Base-by-base conservation (phyloP, 2,329 filamentous ascomycete species). In the Cladosporium colombiae region DNA sequence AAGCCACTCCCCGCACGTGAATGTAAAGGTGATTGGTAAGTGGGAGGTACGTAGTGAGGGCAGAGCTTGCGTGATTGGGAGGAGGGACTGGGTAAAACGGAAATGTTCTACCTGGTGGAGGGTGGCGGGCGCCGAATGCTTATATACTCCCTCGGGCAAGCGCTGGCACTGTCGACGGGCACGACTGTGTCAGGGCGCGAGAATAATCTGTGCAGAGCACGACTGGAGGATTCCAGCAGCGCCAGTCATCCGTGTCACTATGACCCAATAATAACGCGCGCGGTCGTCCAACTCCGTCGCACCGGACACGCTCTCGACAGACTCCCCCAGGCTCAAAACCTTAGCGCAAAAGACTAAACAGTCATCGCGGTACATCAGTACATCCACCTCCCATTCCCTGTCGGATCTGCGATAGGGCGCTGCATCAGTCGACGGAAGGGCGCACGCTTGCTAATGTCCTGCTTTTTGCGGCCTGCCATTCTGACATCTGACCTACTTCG, bases 1-100 rank as follows among this genome's bases (percentile, higher is more conserved):
- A 55, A 63, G 61, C 61, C 56, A 27, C 61, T 55, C 61, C 61
- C 61, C 61, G 61, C 61, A 62, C 60, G 60, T 62, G 44, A 27
- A 37, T 40, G 23, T 40, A 50, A 44, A 23, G 21, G 27, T 49
- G 33, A 62, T 62, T 52, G 59, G 59, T 52, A 53, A 52, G 31
- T 25, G 46, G 29, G n/a, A 52, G 33, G 55, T 57, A 27, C 31
- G 59, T 35, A 23, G 44, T 29, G 52, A 31, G 29, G n/a, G 52
- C 7, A 18, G 29, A 37, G 44, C 18, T 37, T 27, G 46, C 29
- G 29, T 31, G 37, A 52, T 27, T 40, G 29, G 59, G 46, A 52
- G 25, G 27, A 52, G 44, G 13, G 37, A 33, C 35, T 63, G 61
- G 25, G 37, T n/a, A 13, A 40, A 55, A 35, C 25, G 25, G 37